These are phyloP conservation scores for Scytalidium sp. DNA, from an alignment of 2,329 filamentous ascomycete genomes.

Conservation along the genomic window DNA sequence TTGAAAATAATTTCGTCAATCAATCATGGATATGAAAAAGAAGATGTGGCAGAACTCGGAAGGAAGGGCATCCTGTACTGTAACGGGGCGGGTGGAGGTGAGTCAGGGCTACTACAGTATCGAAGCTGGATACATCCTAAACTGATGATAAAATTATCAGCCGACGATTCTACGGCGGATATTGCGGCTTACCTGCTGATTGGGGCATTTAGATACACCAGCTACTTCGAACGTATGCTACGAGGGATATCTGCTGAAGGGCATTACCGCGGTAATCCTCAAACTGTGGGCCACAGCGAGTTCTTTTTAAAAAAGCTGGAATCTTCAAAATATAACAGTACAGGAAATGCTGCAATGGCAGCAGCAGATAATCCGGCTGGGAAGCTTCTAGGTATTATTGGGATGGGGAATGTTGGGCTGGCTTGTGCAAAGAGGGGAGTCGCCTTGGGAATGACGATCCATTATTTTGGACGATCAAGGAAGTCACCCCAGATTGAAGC, in stretches of 20 bases:
- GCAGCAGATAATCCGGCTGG: conserved; percentile 27
- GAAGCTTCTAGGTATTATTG: conserved; percentile 29
- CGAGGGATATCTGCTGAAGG: conserved; percentile 5
- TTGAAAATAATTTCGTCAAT: conserved; percentile 21
- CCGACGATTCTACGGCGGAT: conserved; percentile 25
- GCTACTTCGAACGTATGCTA: conserved; percentile 17
- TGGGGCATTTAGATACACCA: conserved; percentile 21
- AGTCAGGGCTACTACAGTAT: too few species aligned
- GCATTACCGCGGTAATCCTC: conserved; percentile 6
- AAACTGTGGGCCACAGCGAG: conserved; percentile 20
- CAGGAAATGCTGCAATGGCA: too few species aligned
- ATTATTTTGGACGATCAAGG: conserved; percentile 26
- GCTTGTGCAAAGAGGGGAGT: conserved; percentile 24
- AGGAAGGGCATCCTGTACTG: conserved; percentile 26
- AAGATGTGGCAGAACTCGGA: conserved; percentile 20
- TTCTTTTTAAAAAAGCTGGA: too few species aligned
- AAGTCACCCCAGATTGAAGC: conserved; percentile 9
- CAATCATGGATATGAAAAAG: conserved; percentile 27
- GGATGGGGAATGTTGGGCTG: conserved; percentile 32
- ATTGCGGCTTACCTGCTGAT: conserved; percentile 24
- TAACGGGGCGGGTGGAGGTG: conserved; percentile 14
- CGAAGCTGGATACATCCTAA: too few species aligned
- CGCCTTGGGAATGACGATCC: conserved; percentile 30
- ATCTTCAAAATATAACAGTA: too few species aligned
- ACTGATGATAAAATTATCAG: too few species aligned